Percentiles rank a stretch among this genome's conserved stretches.
phyloP scores from a whole-genome alignment of 257 asterid genomes.

The Henckelia pumila region DNA sequence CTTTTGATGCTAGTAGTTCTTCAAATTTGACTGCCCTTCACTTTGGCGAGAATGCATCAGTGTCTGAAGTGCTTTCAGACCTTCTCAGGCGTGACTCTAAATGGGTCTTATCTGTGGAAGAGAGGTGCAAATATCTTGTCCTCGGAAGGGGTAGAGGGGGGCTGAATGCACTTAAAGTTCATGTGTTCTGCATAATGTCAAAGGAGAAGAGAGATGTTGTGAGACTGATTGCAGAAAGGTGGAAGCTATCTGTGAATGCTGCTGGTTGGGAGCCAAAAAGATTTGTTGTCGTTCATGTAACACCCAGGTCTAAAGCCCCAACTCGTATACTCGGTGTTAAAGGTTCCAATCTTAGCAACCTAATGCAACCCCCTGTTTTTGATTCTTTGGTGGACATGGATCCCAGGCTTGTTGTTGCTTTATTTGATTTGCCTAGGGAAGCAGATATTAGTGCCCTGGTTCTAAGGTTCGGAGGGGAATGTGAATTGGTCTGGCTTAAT shows the following conservation, averaged over 20 bases:
- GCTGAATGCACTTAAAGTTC: slow-evolving; percentile 68
- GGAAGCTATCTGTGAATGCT: slow-evolving; percentile 84
- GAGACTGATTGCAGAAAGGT: slow-evolving; percentile 85
- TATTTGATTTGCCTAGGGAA: slow-evolving; percentile 90
- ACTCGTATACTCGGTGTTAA: slow-evolving; percentile 76
- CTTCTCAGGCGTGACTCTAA: slow-evolving; percentile 93
- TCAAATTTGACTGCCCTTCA: slow-evolving; percentile 79
- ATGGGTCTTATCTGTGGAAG: slow-evolving; percentile 88
- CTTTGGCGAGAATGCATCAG: slow-evolving; percentile 73
- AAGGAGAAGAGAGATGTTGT: slow-evolving; percentile 89
- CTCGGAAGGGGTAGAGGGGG: slow-evolving; percentile 82
- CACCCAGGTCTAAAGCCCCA: slow-evolving; percentile 84
- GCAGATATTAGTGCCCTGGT: slow-evolving; percentile 90
- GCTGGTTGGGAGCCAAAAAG: slow-evolving; percentile 99
- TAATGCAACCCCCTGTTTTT: slow-evolving; percentile 63
- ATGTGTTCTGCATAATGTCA: slow-evolving; percentile 78
- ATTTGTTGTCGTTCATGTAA: slow-evolving; percentile 69
- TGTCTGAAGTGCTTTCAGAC: slow-evolving; percentile 82
- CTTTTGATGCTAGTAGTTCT: slow-evolving; percentile 56
- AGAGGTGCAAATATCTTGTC: slow-evolving; percentile 79
- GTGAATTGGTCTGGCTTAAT: slow-evolving; percentile 94
- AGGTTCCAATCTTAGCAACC: slow-evolving; percentile 41
- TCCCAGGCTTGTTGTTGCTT: slow-evolving; percentile 87
- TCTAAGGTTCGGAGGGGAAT: slow-evolving; percentile 94
- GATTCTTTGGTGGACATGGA: slow-evolving; percentile 92